Evolutionary conservation across 2,329 filamentous ascomycete species (phyloP).

Genomic region (Paraphoma sp.): DNA sequence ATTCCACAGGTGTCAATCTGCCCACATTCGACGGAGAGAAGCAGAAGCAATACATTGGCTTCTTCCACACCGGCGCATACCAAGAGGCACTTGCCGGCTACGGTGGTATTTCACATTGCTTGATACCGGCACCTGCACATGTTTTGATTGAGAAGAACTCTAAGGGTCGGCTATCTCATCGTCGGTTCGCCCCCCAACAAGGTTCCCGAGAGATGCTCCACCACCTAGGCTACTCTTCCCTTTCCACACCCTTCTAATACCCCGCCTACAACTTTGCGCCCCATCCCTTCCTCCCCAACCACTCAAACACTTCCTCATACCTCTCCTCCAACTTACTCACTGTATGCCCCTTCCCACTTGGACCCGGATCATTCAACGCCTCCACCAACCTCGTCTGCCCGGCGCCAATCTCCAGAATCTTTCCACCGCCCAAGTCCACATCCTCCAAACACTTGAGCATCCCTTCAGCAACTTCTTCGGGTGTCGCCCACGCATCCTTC

Average conservation of each 20-base stretch:
- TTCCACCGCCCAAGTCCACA: constrained; percentile 52
- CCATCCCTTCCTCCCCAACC: constrained; percentile 59
- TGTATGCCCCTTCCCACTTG: constrained; percentile 55
- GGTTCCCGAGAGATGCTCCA: neutral
- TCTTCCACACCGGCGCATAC: neutral
- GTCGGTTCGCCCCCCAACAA: neutral
- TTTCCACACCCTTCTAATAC: neutral
- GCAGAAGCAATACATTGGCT: neutral
- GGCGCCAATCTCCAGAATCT: constrained; percentile 64
- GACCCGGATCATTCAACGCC: constrained; percentile 62
- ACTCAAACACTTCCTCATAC: constrained; percentile 58
- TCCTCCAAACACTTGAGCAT: constrained; percentile 65
- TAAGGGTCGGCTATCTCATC: neutral
- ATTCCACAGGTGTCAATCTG: neutral
- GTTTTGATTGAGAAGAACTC: neutral
- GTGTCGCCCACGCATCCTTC: constrained; percentile 64
- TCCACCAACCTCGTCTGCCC: constrained; percentile 58
- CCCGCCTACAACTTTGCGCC: constrained; percentile 32
- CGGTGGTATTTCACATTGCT: neutral
- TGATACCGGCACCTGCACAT: neutral
- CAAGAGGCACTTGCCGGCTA: neutral
- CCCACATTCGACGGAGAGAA: neutral
- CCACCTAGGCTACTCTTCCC: neutral
- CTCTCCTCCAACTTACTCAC: constrained; percentile 50
- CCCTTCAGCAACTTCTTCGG: constrained; percentile 65